Evolutionary conservation across 148 eudicot genomes (phyloP).

Genomic region (Vaccinium myrtillus): DNA sequence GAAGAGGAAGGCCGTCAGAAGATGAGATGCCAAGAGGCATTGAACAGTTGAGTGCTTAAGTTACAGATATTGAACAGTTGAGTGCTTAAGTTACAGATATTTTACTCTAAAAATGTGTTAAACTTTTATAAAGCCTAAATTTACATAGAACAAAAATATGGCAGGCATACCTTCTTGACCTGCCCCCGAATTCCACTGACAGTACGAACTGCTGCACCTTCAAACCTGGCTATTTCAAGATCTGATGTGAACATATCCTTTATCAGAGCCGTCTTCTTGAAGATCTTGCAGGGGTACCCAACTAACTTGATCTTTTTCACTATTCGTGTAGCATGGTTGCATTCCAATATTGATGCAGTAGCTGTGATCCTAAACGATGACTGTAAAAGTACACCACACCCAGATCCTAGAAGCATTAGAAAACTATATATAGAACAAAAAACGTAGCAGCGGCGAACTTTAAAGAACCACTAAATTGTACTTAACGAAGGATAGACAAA

Average conservation of each 20-base stretch:
- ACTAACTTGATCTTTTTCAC: slow-evolving; percentile 91
- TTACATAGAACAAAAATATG: not conserved
- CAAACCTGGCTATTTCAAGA: slow-evolving; percentile 95
- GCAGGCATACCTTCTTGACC: slow-evolving; percentile 72
- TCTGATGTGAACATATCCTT: slow-evolving; percentile 97
- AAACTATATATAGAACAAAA: not conserved
- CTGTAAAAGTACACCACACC: slow-evolving; percentile 38
- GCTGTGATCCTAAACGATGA: slow-evolving; percentile 87
- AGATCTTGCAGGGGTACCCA: slow-evolving; percentile 84
- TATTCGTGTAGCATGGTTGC: slow-evolving; percentile 78
- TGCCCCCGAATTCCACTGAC: slow-evolving; percentile 96
- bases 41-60: not conserved
- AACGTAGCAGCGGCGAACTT: not conserved
- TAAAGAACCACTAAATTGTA: not conserved
- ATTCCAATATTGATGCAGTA: slow-evolving; percentile 76
- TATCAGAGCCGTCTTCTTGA: slow-evolving; percentile 88
- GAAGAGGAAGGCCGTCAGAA: not conserved
- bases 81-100: not conserved
- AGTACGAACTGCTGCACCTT: slow-evolving; percentile 82
- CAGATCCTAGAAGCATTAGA: slow-evolving; percentile 2
- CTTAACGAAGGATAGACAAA: not conserved
- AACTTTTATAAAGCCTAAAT: not conserved
- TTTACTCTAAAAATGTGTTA: not conserved
- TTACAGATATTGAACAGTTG: not conserved
- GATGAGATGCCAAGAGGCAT: not conserved